These are phyloP conservation scores for Phytophthora crassamura DNA, from an alignment of 352 stramenopile species.

Conservation along the genomic window DNA sequence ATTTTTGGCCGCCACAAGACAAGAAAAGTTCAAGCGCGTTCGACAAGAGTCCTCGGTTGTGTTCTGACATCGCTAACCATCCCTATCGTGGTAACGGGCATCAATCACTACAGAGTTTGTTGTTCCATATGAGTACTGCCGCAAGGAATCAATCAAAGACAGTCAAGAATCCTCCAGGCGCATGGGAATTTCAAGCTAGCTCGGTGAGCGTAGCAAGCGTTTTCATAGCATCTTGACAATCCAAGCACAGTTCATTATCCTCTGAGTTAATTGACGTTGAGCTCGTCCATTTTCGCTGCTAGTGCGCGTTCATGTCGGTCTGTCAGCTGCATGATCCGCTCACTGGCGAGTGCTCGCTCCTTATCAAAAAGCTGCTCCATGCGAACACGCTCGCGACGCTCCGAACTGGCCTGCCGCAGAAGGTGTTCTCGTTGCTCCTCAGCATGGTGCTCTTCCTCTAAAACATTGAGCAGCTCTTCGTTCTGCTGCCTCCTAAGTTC, in stretches of 20 bases:
- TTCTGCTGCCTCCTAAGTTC: slow-evolving; percentile 72
- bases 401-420: slow-evolving; percentile 44
- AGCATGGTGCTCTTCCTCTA: slow-evolving; percentile 82
- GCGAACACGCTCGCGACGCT: slow-evolving; percentile 46
- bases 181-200: too few relatives aligned
- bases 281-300: slow-evolving; percentile 39
- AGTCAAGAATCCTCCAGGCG: too few relatives aligned
- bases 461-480: slow-evolving; percentile 66
- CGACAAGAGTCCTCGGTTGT: too few relatives aligned
- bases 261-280: slow-evolving; percentile 24
- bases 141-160: too few relatives aligned
- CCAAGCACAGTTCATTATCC: background rate
- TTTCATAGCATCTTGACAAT: background rate
- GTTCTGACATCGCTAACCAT: too few relatives aligned
- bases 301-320: slow-evolving; percentile 71
- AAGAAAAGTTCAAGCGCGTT: slow-evolving; percentile 69
- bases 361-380: slow-evolving; percentile 78
- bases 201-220: too few relatives aligned
- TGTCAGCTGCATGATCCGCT: slow-evolving; percentile 85
- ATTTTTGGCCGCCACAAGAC: slow-evolving; percentile 52
- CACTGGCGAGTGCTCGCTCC: slow-evolving; percentile 74
- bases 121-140: too few relatives aligned
- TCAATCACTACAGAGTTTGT: too few relatives aligned
- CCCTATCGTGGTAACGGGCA: too few relatives aligned
- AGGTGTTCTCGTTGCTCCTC: slow-evolving; percentile 84